Evolutionary conservation across 1,284 basidiomycete genomes (phyloP).

Genomic region (Cerioporus squamosus): DNA sequence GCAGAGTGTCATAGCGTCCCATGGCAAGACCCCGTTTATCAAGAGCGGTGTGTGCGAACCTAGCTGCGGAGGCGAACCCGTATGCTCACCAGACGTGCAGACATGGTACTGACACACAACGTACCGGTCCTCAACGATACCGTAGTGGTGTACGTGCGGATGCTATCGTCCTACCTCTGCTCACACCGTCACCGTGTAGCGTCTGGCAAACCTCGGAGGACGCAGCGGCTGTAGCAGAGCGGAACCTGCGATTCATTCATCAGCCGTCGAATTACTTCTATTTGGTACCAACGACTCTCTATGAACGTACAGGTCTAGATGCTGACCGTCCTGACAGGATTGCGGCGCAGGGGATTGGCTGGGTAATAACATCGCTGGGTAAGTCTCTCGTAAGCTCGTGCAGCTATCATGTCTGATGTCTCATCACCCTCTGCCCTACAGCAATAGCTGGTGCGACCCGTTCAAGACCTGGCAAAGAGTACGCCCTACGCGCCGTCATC

Average conservation of each 20-base stretch:
- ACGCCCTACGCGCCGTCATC: background rate
- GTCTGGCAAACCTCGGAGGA: slow-evolving; percentile 31
- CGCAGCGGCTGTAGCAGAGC: slow-evolving; percentile 22
- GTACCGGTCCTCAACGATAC: slow-evolving; percentile 67
- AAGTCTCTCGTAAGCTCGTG: background rate
- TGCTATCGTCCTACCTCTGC: background rate
- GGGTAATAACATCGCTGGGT: slow-evolving; percentile 44
- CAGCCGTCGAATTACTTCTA: slow-evolving; percentile 34
- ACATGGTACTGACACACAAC: slow-evolving; percentile 70
- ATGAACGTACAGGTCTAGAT: slow-evolving; percentile 9
- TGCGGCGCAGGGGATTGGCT: slow-evolving; percentile 83
- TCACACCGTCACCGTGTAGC: slow-evolving; percentile 6
- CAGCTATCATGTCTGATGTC: background rate
- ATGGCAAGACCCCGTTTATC: slow-evolving; percentile 62
- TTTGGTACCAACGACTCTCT: slow-evolving; percentile 21
- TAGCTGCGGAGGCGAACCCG: too few species aligned
- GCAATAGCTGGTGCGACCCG: slow-evolving; percentile 67
- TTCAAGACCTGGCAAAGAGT: slow-evolving; percentile 76
- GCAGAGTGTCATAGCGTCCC: slow-evolving; percentile 46
- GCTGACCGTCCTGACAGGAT: slow-evolving; percentile 47
- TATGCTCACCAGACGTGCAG: slow-evolving; percentile 33
- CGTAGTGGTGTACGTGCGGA: slow-evolving; percentile 60
- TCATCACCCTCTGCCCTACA: slow-evolving; percentile 7
- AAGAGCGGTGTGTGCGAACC: slow-evolving; percentile 53
- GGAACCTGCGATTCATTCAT: slow-evolving; percentile 27